These are phyloP conservation scores for Coemansia sp. DNA, from an alignment of 192 early-diverging fungal species.

Conservation along the genomic window DNA sequence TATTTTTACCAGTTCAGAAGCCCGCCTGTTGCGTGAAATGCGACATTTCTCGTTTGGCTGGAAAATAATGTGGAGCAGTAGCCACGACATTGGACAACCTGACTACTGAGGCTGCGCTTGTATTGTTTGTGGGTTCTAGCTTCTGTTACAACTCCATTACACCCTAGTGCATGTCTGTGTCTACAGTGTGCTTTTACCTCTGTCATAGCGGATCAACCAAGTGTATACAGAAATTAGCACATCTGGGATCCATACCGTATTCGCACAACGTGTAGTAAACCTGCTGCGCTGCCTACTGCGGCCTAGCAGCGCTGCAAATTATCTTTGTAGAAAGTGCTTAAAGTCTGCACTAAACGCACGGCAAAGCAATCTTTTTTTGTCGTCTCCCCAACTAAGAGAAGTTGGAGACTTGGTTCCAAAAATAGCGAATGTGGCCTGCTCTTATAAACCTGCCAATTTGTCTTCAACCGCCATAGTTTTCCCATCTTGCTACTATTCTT, in stretches of 20 bases:
- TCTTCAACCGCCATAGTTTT: neutral
- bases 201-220: neutral
- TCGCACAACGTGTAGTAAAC: neutral
- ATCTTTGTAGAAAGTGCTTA: neutral
- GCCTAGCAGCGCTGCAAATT: constrained; percentile 1
- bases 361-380: neutral
- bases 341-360: neutral
- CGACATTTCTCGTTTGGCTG: neutral
- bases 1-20: constrained; percentile 1
- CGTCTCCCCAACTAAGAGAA: neutral
- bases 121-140: neutral
- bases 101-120: neutral
- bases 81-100: neutral
- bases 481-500: neutral
- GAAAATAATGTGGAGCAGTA: neutral
- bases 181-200: neutral
- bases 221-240: neutral
- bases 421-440: neutral
- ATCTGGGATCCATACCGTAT: neutral
- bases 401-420: constrained; percentile 1
- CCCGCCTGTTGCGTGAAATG: neutral
- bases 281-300: neutral
- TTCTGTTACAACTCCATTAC: neutral
- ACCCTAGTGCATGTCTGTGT: neutral
- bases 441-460: neutral